Evolutionary conservation across 2,329 filamentous ascomycete species (phyloP).

Genomic region (Tricladium varicosporioides): DNA sequence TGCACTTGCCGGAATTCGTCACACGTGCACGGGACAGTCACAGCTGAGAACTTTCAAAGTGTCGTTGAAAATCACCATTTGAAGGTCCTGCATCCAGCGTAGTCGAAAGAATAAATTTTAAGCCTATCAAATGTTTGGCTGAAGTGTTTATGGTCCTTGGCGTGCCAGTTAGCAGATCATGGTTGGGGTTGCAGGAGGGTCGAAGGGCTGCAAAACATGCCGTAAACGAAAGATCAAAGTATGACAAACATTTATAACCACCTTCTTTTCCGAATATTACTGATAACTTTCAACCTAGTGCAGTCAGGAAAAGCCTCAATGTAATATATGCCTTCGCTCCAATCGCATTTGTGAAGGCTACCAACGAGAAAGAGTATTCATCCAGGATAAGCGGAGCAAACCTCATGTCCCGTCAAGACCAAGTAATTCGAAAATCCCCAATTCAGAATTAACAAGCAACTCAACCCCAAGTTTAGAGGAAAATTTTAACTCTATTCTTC

Average conservation of each 20-base stretch:
- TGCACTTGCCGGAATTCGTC: too few species aligned
- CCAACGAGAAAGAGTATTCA: constrained; percentile 17
- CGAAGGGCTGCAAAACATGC: constrained; percentile 22
- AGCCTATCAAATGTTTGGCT: too few species aligned
- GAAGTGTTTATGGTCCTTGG: too few species aligned
- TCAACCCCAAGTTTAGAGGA: too few species aligned
- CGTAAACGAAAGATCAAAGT: constrained; percentile 19
- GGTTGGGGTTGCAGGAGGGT: constrained; percentile 23
- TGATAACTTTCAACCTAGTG: constrained; percentile 12
- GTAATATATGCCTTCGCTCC: constrained; percentile 20
- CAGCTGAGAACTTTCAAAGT: too few species aligned
- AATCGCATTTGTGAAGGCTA: constrained; percentile 23
- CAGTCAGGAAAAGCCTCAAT: constrained; percentile 20
- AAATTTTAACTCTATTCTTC: neutral
- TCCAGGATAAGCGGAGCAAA: constrained; percentile 15
- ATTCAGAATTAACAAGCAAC: neutral
- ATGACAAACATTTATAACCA: neutral
- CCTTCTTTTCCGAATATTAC: neutral
- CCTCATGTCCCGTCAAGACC: neutral
- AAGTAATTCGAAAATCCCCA: neutral
- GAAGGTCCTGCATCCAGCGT: too few species aligned
- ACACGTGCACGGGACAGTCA: too few species aligned
- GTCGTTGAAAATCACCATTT: too few species aligned
- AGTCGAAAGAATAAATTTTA: too few species aligned
- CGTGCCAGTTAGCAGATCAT: constrained; percentile 2